Conservation (phyloP, 2,329 filamentous ascomycete genomes). For the Camillea tinctor region DNA sequence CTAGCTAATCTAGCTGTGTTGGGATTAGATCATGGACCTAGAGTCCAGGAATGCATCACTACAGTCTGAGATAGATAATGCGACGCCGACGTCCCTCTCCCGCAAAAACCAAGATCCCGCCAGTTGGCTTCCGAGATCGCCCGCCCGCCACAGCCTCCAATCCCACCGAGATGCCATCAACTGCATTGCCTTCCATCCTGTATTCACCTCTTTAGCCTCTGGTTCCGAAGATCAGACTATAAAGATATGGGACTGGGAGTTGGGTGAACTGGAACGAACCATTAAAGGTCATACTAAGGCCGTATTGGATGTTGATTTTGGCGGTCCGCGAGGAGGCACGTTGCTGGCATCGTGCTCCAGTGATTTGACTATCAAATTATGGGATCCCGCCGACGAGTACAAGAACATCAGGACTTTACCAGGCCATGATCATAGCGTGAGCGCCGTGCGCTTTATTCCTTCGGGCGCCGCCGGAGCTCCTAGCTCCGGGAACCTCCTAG, state of each 20-base stretch:
- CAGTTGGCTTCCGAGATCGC: constrained; percentile 82
- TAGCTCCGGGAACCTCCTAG: constrained; percentile 79
- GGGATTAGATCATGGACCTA: constrained; percentile 80
- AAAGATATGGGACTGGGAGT: constrained; percentile 97
- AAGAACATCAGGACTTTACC: constrained; percentile 91
- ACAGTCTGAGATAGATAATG: constrained; percentile 80
- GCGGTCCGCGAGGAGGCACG: constrained; percentile 76
- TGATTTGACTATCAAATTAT: constrained; percentile 91
- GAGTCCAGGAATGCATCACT: constrained; percentile 71
- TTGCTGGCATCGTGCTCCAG: constrained; percentile 82
- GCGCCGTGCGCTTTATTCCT: constrained; percentile 83
- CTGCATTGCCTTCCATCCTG: constrained; percentile 87
- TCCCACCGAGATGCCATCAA: constrained; percentile 80
- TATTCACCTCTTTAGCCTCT: constrained; percentile 86
- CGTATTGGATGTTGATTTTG: constrained; percentile 86
- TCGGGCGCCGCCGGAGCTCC: constrained; percentile 76
- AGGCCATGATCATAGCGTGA: constrained; percentile 91
- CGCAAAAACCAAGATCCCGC: constrained; percentile 79
- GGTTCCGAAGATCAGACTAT: constrained; percentile 92
- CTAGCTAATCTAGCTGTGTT: constrained; percentile 9
- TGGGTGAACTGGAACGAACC: constrained; percentile 85
- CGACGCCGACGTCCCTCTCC: constrained; percentile 73
- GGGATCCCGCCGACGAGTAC: constrained; percentile 90
- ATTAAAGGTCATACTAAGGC: constrained; percentile 90
- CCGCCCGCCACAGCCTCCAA: constrained; percentile 77